A percentile compares a stretch with the other conserved stretches of the same genome.
phyloP scores from a whole-genome alignment of 1,284 basidiomycete genomes.

The Chiua sp. region DNA sequence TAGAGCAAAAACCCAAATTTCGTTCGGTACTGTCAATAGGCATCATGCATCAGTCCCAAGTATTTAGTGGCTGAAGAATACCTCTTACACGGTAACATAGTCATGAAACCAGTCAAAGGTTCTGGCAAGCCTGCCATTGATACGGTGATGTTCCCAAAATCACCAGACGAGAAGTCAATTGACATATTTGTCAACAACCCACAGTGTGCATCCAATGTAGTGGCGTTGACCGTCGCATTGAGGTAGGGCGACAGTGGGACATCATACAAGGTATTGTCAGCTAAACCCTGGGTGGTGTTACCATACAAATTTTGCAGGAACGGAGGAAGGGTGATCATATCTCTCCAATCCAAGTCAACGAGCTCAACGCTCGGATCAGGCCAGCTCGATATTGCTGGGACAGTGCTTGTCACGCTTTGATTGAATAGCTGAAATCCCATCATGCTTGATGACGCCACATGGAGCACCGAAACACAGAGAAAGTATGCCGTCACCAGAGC shows the following conservation, averaged over 20 bases:
- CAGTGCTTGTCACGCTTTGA: background rate
- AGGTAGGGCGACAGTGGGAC: background rate
- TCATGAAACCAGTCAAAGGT: background rate
- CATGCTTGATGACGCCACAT: background rate
- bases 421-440: background rate
- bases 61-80: background rate
- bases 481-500: background rate
- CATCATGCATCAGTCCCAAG: background rate
- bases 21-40: background rate
- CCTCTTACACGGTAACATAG: background rate
- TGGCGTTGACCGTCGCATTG: background rate
- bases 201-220: background rate
- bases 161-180: no score
- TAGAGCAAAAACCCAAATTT: background rate
- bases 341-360: background rate
- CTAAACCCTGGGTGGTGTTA: background rate
- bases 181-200: conserved; percentile 2
- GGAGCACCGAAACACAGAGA: background rate
- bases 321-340: background rate
- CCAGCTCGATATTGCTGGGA: background rate
- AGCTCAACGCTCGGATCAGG: background rate
- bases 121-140: background rate
- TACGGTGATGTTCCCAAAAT: background rate
- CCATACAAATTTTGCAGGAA: background rate
- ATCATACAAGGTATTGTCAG: background rate